These are phyloP conservation scores for Radiomyces spectabilis DNA, from an alignment of 192 early-diverging fungal genomes.

Conservation along the genomic window DNA sequence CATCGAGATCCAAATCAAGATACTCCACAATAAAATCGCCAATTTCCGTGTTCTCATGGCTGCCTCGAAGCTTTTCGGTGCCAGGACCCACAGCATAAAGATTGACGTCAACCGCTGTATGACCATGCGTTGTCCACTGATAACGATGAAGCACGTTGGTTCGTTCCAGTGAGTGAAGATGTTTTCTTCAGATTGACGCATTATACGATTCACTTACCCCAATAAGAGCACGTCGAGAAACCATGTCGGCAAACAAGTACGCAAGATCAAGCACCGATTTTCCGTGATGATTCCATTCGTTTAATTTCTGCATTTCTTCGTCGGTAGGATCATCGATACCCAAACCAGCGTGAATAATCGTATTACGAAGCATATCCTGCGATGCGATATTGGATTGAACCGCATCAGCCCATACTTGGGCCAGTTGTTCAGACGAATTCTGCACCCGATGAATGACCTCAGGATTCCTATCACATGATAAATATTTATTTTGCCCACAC, in stretches of 20 bases:
- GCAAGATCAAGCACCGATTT: constrained; percentile 22
- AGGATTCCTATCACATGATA: constrained; percentile 47
- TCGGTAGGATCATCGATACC: constrained; percentile 67
- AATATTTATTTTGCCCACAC: not conserved
- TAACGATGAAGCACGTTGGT: constrained; percentile 3
- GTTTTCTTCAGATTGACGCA: not conserved
- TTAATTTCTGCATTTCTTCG: constrained; percentile 48
- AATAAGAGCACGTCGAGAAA: constrained; percentile 48
- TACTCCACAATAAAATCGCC: constrained; percentile 47
- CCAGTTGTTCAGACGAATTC: constrained; percentile 52
- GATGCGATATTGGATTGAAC: not conserved
- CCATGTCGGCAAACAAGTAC: constrained; percentile 39
- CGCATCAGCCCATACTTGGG: not conserved
- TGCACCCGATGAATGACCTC: constrained; percentile 60
- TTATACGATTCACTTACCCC: constrained; percentile 37
- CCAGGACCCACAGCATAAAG: constrained; percentile 53
- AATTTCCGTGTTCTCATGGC: constrained; percentile 63
- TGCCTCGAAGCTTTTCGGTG: constrained; percentile 40
- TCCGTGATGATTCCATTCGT: constrained; percentile 20
- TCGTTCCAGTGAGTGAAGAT: not conserved
- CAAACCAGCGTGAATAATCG: constrained; percentile 61
- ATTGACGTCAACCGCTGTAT: constrained; percentile 91
- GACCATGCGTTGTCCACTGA: constrained; percentile 81
- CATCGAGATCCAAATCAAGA: constrained; percentile 41
- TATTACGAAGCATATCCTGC: constrained; percentile 27